phyloP scores from a whole-genome alignment of 768 basidiomycete genomes.

The Mycena venus region DNA sequence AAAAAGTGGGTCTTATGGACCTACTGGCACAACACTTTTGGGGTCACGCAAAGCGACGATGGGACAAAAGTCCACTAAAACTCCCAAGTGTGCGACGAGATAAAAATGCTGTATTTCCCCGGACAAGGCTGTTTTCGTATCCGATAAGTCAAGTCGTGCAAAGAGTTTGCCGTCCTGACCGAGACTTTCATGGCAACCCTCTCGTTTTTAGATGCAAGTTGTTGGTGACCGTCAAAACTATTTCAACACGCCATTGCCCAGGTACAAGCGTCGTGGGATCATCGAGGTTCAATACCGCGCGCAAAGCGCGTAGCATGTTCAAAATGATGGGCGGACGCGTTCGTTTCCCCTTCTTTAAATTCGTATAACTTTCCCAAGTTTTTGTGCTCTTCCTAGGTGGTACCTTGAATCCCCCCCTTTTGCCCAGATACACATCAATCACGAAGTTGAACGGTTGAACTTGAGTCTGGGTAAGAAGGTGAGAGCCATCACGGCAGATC shows the following conservation, averaged over 20 bases:
- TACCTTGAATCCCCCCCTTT: too few species aligned
- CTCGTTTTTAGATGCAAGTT: background rate
- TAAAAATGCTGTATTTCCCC: conserved; percentile 43
- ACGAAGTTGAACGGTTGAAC: too few species aligned
- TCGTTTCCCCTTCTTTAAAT: conserved; percentile 31
- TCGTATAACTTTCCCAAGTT: too few species aligned
- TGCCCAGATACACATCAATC: too few species aligned
- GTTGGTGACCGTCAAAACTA: conserved; percentile 35
- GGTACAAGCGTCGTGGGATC: conserved; percentile 55
- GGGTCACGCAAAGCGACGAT: conserved; percentile 30
- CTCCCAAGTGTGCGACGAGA: conserved; percentile 31
- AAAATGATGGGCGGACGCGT: conserved; percentile 49
- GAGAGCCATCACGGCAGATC: too few species aligned
- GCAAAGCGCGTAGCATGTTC: conserved; percentile 43
- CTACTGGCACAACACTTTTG: conserved; percentile 47
- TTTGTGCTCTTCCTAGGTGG: too few species aligned
- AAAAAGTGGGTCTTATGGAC: conserved; percentile 47
- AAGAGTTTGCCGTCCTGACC: background rate
- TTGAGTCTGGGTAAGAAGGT: too few species aligned
- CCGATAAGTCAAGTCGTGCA: conserved; percentile 45
- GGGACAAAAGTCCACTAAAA: conserved; percentile 39
- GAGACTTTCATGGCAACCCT: background rate
- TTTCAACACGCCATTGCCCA: conserved; percentile 50
- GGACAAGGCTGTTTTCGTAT: conserved; percentile 51
- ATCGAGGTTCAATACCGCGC: conserved; percentile 32